Evolutionary conservation across 1,284 basidiomycete species (phyloP), one percentile per base, ranked within the genome.

Genomic region (Peniophora sp.): DNA sequence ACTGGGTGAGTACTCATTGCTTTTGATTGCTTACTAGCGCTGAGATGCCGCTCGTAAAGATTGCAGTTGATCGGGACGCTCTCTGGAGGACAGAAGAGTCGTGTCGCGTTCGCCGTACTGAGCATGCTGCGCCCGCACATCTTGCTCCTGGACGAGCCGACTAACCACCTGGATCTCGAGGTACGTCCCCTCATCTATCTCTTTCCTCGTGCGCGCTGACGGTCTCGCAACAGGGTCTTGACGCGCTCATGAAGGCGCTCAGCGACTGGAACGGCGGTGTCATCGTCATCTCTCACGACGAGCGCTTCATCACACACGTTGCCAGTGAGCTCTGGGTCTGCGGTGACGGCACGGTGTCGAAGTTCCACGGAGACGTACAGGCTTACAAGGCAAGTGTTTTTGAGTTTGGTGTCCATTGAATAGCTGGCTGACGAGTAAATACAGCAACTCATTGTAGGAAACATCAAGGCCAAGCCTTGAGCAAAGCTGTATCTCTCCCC

Each of bases 111-210:
- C 67, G 85, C 96, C 1, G 78, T 89, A n/a, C 70, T 99, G 41
- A 92, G 90, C 41, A 71, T 98, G 61, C 89, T 89, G 67, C 79
- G 82, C 50, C 93, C 94, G 1, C 93, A 97, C 62, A 81, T 97
- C 55, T 67, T 97, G 56, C 71, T 97, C 49, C 77, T 97, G 50
- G 94, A 97, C 68, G 92, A 96, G 83, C 96, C 96, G 54, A 97
- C 95, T 60, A 98, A 98, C 76, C 96, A 98, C 70, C 73, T 98
- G 67, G 94, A 97, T 85, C 93, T 94, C 57, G 89, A 92, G 75
- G 83, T 83, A 58, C 53, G 67, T n/a, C 55, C 22, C 22, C 20
- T 2, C 19, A 5, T 45, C 20, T 16, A n/a, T 20, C 24, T 45
- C 44, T 3, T 20, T 24, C 10, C 19, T 25, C 44, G 23, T 16